Conservation (phyloP, 2,329 filamentous ascomycete genomes). For the Aureobasidium sp. region DNA sequence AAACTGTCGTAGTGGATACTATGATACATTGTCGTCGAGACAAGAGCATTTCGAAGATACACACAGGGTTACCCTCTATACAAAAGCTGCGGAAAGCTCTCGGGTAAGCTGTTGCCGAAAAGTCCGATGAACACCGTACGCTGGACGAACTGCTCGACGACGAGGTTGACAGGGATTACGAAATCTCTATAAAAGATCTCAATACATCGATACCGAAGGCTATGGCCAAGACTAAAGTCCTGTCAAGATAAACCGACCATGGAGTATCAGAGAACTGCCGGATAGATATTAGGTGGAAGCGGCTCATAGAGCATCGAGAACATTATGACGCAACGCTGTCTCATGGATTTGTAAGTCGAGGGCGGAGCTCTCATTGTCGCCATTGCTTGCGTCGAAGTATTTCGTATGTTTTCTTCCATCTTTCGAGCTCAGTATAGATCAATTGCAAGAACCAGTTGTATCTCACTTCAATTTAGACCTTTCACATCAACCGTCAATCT, state of each 20-base stretch:
- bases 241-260: not conserved
- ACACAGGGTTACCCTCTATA: not conserved
- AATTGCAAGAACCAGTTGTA: conserved; percentile 4
- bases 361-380: conserved; percentile 11
- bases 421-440: conserved; percentile 14
- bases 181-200: no score
- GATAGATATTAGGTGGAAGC: not conserved
- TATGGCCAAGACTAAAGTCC: not conserved
- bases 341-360: conserved; percentile 22
- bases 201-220: no score
- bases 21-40: not conserved
- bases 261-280: not conserved
- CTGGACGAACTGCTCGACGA: not conserved
- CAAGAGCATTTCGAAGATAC: not conserved
- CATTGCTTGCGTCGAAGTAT: conserved; percentile 1
- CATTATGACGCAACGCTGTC: conserved; percentile 13
- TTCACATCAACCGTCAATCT: not conserved
- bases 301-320: not conserved
- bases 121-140: not conserved
- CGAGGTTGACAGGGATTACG: no score
- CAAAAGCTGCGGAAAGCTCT: not conserved
- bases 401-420: conserved; percentile 15
- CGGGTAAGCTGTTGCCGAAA: conserved; percentile 6
- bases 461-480: not conserved
- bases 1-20: no score